Evolutionary conservation across 2,329 filamentous ascomycete species (phyloP).

Genomic region (Hymenoscyphus fructigenus): DNA sequence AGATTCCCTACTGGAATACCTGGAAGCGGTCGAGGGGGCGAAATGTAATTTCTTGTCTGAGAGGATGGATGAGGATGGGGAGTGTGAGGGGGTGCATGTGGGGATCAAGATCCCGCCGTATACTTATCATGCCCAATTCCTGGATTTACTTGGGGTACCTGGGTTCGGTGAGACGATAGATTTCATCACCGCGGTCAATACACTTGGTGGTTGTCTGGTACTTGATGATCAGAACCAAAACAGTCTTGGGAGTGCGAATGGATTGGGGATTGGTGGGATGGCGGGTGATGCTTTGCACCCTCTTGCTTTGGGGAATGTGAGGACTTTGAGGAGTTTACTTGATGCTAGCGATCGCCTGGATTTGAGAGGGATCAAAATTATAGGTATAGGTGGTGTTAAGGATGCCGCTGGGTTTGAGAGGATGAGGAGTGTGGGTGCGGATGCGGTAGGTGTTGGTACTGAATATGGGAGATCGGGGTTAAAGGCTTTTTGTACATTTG

Average conservation of each 20-base stretch:
- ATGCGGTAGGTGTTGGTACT: conserved; percentile 67
- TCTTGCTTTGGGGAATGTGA: conserved; percentile 72
- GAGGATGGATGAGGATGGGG: background rate
- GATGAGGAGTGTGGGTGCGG: conserved; percentile 67
- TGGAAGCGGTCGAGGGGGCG: conserved; percentile 39
- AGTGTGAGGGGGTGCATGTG: conserved; percentile 35
- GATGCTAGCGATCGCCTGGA: conserved; percentile 42
- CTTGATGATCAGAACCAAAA: conserved; percentile 40
- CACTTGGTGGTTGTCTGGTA: conserved; percentile 66
- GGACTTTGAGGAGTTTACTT: conserved; percentile 60
- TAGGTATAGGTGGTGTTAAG: conserved; percentile 72
- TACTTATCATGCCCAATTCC: conserved; percentile 67
- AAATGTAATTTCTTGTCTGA: background rate
- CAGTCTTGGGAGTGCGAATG: conserved; percentile 51
- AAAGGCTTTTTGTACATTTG: background rate
- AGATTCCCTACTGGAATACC: conserved; percentile 51
- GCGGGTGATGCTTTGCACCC: conserved; percentile 72
- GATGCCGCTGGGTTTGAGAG: conserved; percentile 61
- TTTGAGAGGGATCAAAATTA: conserved; percentile 58
- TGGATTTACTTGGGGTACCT: conserved; percentile 54
- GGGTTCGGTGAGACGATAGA: conserved; percentile 44
- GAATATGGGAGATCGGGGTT: conserved; percentile 65
- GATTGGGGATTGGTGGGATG: conserved; percentile 65
- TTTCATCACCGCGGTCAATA: conserved; percentile 76
- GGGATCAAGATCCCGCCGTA: conserved; percentile 78